Percentiles rank a stretch among this genome's conserved stretches.
phyloP scores from a whole-genome alignment of 1,284 basidiomycete genomes.

The Vanrija sp. region DNA sequence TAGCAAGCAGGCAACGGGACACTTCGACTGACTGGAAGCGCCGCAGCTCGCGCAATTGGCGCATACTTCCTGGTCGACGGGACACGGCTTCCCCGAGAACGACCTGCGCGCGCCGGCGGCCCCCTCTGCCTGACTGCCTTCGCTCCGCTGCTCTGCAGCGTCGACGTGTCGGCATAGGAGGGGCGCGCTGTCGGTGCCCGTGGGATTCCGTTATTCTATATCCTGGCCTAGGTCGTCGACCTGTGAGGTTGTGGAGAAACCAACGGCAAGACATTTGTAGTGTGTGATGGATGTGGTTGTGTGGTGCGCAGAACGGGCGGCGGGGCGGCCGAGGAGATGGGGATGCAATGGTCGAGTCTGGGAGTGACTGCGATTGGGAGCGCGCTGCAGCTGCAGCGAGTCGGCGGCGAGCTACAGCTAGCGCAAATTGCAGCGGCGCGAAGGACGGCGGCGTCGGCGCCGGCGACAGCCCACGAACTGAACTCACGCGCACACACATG shows the following conservation, averaged over 20 bases:
- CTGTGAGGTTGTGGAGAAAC: constrained; percentile 28
- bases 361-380: too few relatives aligned
- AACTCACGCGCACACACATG: too few relatives aligned
- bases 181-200: neutral
- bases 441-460: too few relatives aligned
- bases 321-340: too few relatives aligned
- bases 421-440: too few relatives aligned
- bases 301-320: neutral
- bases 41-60: constrained; percentile 8
- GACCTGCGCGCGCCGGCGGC: neutral
- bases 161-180: constrained; percentile 14
- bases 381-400: too few relatives aligned
- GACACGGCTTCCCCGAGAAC: constrained; percentile 25
- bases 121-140: constrained; percentile 2
- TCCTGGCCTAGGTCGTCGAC: constrained; percentile 29
- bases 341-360: too few relatives aligned
- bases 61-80: constrained; percentile 24
- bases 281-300: neutral
- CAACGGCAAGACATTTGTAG: constrained; percentile 21
- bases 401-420: too few relatives aligned
- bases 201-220: constrained; percentile 25
- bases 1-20: neutral
- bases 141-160: constrained; percentile 13
- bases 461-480: too few relatives aligned
- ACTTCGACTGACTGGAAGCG: constrained; percentile 20